Conservation (phyloP, 495 filamentous ascomycete genomes). For the Podospora bellae-mahoneyi region DNA sequence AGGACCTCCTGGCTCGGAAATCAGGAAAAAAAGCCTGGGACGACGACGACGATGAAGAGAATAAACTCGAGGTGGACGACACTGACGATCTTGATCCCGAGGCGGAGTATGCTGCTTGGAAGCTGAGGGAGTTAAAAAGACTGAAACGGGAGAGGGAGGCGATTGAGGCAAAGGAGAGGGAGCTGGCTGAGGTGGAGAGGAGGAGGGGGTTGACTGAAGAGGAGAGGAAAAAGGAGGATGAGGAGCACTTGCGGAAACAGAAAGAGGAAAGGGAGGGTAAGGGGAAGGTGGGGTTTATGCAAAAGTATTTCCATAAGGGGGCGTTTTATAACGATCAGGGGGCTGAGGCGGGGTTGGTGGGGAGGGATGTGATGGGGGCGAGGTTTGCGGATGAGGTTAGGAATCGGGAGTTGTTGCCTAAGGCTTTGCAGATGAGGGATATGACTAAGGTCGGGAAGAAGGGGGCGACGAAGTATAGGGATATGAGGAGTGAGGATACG, state of each 20-base stretch:
- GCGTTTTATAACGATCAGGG: constrained; percentile 88
- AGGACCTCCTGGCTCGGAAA: constrained; percentile 69
- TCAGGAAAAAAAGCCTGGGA: constrained; percentile 82
- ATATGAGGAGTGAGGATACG: constrained; percentile 89
- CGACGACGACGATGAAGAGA: constrained; percentile 67
- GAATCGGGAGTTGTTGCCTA: constrained; percentile 73
- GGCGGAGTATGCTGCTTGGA: constrained; percentile 89
- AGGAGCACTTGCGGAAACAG: constrained; percentile 70
- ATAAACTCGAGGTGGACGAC: constrained; percentile 66
- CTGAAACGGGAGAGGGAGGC: constrained; percentile 80
- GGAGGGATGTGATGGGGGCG: constrained; percentile 76
- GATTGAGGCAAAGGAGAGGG: constrained; percentile 79
- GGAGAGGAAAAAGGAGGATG: constrained; percentile 83
- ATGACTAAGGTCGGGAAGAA: constrained; percentile 92
- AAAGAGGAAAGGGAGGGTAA: constrained; percentile 80
- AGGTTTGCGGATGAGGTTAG: constrained; percentile 74
- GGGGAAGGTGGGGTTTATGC: constrained; percentile 87
- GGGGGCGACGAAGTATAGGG: constrained; percentile 83
- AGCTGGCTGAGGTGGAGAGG: constrained; percentile 85
- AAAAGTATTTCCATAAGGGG: constrained; percentile 95
- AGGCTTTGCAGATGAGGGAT: constrained; percentile 91
- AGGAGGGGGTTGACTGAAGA: constrained; percentile 81
- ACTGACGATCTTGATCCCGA: constrained; percentile 86
- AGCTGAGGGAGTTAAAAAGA: constrained; percentile 83
- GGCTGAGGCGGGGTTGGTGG: constrained; percentile 66